Evolutionary conservation across 2,329 filamentous ascomycete species (phyloP), one percentile per base, ranked within the genome.

Genomic region (Fusarium hostae): DNA sequence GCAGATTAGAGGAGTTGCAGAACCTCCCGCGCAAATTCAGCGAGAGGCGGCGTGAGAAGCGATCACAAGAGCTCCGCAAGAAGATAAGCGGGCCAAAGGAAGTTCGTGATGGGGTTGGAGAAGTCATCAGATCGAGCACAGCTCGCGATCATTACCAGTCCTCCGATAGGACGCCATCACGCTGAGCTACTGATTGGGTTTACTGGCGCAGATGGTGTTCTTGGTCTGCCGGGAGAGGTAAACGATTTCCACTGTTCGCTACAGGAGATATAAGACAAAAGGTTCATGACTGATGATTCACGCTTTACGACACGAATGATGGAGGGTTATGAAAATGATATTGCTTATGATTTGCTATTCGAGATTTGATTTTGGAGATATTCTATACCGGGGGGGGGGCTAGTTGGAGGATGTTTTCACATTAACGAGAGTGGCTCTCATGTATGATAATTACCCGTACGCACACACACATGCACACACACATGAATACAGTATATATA

Each of bases 31-130:
- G 86, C 20, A 84, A 85, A 51, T 73, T 91, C 20, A 90, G 87
- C 75, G 89, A 91, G 74, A 84, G 84, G 70, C 83, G 87, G 56
- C 84, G 88, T 28, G 87, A 89, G 79, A 89, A 88, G 79, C 82
- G 89, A 56, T 86, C 85, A 26, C 84, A 87, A 64, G 88, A 88
- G 75, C 81, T 91, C 58, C 84, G 89, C 11, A 82, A 86, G 70
- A 90, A 85, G 78, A 91, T 91, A 47, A 90, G 88, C 66, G 85
- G 83, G 9, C 89, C 89, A 0, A 84, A 81, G 28, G 86, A 89
- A 74, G 87, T 90, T 24, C 81, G 87, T 30, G 88, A 90, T 69
- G 87, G 87, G 6, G 86, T 90, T 5, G 86, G 84, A 18, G 88
- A 90, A 34, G 84, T 90, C 51, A 85, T 89, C 48, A 82, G 85